A percentile compares a stretch with the other conserved stretches of the same genome.
Conservation (phyloP, 495 filamentous ascomycete species). For the Aspergillus hancockii region DNA sequence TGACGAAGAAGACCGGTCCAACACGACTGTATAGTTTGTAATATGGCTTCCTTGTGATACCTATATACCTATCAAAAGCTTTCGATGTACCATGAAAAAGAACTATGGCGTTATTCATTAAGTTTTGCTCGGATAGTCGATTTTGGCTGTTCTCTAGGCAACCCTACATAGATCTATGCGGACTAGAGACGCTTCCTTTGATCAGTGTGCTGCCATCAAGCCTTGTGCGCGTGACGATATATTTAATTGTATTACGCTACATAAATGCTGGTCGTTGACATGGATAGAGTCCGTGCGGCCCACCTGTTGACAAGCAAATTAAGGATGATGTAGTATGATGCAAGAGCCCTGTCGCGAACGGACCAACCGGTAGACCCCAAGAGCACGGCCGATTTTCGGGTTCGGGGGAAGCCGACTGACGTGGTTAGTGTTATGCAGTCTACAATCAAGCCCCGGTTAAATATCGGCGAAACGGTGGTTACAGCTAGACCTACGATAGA, state of each 20-base stretch:
- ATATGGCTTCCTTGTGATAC: slow-evolving; percentile 1
- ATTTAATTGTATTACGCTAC: too few species aligned
- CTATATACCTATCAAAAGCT: slow-evolving; percentile 18
- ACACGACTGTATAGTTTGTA: slow-evolving; percentile 41
- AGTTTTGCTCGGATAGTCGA: neutral
- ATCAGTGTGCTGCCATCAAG: too few species aligned
- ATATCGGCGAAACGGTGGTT: slow-evolving; percentile 1
- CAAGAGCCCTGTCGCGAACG: too few species aligned
- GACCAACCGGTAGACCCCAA: neutral
- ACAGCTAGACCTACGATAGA: neutral
- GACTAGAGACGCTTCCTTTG: too few species aligned
- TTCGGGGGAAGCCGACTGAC: neutral
- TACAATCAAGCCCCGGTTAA: neutral
- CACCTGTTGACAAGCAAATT: too few species aligned
- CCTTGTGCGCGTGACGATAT: too few species aligned
- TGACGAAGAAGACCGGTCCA: slow-evolving; percentile 46
- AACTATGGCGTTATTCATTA: neutral
- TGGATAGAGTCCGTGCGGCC: too few species aligned
- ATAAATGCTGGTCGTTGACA: too few species aligned
- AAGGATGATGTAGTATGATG: too few species aligned
- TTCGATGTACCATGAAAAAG: slow-evolving; percentile 4
- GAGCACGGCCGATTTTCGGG: neutral
- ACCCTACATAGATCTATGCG: neutral
- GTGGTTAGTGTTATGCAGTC: neutral
- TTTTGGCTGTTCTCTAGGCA: neutral